phyloP scores from a whole-genome alignment of 1,284 basidiomycete genomes.

The Fomitopsis palustris region DNA sequence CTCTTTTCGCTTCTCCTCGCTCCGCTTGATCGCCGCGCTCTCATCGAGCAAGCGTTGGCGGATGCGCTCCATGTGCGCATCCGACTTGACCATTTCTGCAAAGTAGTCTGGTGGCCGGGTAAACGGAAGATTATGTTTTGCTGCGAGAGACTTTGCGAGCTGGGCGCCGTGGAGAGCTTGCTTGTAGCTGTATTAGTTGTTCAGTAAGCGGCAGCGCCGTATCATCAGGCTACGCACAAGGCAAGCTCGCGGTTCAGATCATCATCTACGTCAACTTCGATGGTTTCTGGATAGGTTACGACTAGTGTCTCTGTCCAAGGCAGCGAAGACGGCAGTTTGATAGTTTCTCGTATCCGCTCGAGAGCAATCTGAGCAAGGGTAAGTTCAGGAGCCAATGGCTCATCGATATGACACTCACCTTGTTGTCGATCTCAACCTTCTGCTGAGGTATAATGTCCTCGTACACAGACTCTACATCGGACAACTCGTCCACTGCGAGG shows the following conservation, averaged over 20 bases:
- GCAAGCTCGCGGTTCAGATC: conserved; percentile 93
- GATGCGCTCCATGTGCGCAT: conserved; percentile 97
- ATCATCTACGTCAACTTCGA: conserved; percentile 80
- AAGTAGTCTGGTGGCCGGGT: conserved; percentile 95
- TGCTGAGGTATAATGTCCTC: conserved; percentile 76
- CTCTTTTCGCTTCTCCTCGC: conserved; percentile 89
- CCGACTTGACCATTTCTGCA: conserved; percentile 98
- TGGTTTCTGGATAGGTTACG: conserved; percentile 68
- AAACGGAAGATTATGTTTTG: conserved; percentile 79
- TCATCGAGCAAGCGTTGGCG: conserved; percentile 91
- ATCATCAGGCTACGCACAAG: conserved; percentile 62
- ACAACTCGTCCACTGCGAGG: conserved; percentile 57
- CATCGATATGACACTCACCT: conserved; percentile 43
- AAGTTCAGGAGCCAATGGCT: not conserved
- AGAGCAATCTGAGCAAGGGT: conserved; percentile 61
- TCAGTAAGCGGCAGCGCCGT: not conserved
- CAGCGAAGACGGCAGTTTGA: conserved; percentile 72
- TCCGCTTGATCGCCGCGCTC: conserved; percentile 83
- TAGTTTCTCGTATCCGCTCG: conserved; percentile 74
- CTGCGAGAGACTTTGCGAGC: conserved; percentile 70
- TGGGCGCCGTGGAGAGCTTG: conserved; percentile 86
- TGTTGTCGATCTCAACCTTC: conserved; percentile 83
- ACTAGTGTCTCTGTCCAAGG: conserved; percentile 87
- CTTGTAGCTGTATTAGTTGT: conserved; percentile 71
- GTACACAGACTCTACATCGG: conserved; percentile 58